Base-by-base conservation (phyloP, 192 early-diverging fungal species). In the Umbelopsis isabellina region DNA sequence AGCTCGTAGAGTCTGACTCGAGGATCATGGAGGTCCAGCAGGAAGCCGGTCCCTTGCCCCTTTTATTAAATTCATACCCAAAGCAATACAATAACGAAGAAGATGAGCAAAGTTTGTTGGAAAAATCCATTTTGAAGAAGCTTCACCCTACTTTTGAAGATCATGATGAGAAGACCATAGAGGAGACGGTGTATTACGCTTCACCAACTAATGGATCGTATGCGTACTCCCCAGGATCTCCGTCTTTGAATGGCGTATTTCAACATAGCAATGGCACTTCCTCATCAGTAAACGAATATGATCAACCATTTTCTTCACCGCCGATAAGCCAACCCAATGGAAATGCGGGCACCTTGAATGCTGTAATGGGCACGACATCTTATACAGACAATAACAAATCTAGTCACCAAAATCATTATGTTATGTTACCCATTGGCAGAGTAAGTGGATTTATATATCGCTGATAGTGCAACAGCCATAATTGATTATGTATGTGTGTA, bases 351-450 rank as follows among this genome's bases (percentile, higher is more conserved):
- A 41, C 2, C 37, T 41, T 25, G 18, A 61, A 30, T 15, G 12
- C 27, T 33, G 12, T n/a, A 35, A 16, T 7, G 0, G 15, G 27
- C 2, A 16, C 7, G 15, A 6, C 48, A 6, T 33, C 25, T 8
- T 33, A 22, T 15, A 4, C 30, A 16, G 55, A 61, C 18, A 18
- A 16, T 8, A 16, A 25, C 16, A 61, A 12, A 35, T 30, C 52
- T 16, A 51, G 49, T 27, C 23, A 51, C 23, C 44, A 27, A 16
- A 41, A 47, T 7, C 74, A 75, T 45, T 69, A 46, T 23, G 61
- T 75, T 5, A 35, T 75, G 74, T 49, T 75, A 46, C 74, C 74
- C 13, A 65, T 75, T 12, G 74, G 74, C 5, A 75, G 69, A 45
- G 74, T 75, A 70, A 44, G 37, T 55, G 9, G 10, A n/a, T 0